Evolutionary conservation across 768 basidiomycete species (phyloP).

Genomic region (Chalciporus pseudorubinellus): DNA sequence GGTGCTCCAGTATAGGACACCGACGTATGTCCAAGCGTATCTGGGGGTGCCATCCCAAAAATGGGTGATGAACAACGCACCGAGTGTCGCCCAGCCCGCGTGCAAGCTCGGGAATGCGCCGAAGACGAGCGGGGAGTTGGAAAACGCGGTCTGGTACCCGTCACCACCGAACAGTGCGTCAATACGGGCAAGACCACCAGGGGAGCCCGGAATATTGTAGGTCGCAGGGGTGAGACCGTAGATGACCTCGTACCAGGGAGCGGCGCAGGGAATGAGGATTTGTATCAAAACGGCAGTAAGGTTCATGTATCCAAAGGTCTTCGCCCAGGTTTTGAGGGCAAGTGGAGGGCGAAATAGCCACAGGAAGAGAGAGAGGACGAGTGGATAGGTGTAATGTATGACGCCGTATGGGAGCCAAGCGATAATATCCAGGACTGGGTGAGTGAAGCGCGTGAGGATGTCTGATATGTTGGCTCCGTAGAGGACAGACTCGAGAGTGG

Average conservation of each 20-base stretch:
- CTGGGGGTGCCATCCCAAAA: slow-evolving; percentile 79
- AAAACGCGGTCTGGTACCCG: slow-evolving; percentile 79
- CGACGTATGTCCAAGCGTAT: slow-evolving; percentile 80
- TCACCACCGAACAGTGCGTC: slow-evolving; percentile 78
- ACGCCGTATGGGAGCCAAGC: slow-evolving; percentile 99
- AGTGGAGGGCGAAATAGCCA: slow-evolving; percentile 89
- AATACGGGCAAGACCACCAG: slow-evolving; percentile 90
- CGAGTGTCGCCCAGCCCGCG: slow-evolving; percentile 85
- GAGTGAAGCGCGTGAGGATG: slow-evolving; percentile 91
- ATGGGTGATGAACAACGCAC: slow-evolving; percentile 89
- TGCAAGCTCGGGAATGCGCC: slow-evolving; percentile 97
- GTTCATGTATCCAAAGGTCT: slow-evolving; percentile 92
- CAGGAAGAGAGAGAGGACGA: slow-evolving; percentile 78
- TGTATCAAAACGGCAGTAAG: slow-evolving; percentile 84
- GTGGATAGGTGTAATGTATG: slow-evolving; percentile 83
- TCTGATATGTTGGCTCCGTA: slow-evolving; percentile 99
- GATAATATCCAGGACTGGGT: slow-evolving; percentile 86
- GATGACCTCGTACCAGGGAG: slow-evolving; percentile 98
- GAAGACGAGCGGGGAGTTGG: slow-evolving; percentile 88
- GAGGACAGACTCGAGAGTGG: slow-evolving; percentile 90
- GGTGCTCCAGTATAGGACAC: slow-evolving; percentile 92
- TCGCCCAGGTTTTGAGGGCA: slow-evolving; percentile 79
- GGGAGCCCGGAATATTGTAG: slow-evolving; percentile 88
- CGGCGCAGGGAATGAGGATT: slow-evolving; percentile 86
- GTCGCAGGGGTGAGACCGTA: slow-evolving; percentile 94